A percentile compares a stretch with the other conserved stretches of the same genome.
These are phyloP conservation scores for Globisporangium irregulare DNA, from an alignment of 352 stramenopile species.

Conservation along the genomic window DNA sequence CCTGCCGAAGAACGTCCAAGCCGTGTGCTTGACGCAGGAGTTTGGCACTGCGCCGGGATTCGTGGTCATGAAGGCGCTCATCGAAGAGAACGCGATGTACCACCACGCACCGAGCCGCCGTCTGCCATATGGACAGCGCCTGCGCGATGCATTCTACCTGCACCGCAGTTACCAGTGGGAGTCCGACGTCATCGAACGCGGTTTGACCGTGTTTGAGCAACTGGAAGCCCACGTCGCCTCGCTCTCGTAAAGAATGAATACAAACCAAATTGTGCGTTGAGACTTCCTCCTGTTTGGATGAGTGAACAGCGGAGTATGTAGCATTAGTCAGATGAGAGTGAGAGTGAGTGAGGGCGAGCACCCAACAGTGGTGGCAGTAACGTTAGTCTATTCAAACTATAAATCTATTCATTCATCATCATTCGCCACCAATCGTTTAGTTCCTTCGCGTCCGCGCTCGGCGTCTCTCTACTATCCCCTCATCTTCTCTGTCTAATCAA, in stretches of 20 bases:
- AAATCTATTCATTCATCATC: not conserved
- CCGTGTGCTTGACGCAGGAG: not conserved
- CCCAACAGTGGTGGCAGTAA: not conserved
- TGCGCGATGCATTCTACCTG: conserved; percentile 39
- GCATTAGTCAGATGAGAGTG: not conserved
- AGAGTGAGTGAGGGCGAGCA: not conserved
- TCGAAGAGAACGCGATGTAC: not conserved
- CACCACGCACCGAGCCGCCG: not conserved
- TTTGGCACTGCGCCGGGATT: not conserved
- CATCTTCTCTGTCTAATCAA: not conserved
- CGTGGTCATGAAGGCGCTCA: not conserved
- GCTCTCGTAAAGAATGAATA: not conserved
- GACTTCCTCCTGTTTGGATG: not conserved
- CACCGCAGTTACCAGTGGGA: not conserved
- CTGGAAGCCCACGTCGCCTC: conserved; percentile 15
- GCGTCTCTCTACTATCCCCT: not conserved
- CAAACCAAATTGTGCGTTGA: not conserved
- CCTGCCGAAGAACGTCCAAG: too few species aligned
- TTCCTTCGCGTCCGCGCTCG: not conserved
- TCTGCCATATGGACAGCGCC: not conserved
- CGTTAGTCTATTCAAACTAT: not conserved
- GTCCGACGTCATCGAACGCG: conserved; percentile 38
- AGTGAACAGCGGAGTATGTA: not conserved
- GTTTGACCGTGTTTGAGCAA: conserved; percentile 40
- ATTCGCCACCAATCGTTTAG: conserved; percentile 4